phyloP scores from a whole-genome alignment of 2,329 filamentous ascomycete species.

The Colletotrichum viniferum region DNA sequence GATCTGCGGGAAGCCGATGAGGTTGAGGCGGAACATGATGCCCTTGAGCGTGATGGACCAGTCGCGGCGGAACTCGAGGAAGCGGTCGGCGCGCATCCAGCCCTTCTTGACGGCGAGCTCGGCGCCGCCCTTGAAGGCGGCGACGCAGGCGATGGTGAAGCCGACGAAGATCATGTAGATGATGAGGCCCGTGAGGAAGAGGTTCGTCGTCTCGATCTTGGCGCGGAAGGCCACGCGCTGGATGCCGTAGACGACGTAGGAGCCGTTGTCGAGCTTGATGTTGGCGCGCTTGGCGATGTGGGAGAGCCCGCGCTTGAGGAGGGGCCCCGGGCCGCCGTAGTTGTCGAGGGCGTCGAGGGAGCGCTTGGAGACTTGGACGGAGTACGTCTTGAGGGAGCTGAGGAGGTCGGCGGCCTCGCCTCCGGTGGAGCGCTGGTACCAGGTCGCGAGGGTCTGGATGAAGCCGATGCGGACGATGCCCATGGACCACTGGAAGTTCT shows the following conservation, averaged over 20 bases:
- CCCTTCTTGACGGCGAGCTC: conserved; percentile 77
- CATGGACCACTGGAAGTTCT: conserved; percentile 99
- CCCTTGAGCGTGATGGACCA: conserved; percentile 94
- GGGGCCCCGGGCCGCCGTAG: conserved; percentile 32
- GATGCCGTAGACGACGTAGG: conserved; percentile 76
- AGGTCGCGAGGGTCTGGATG: conserved; percentile 86
- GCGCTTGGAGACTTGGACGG: conserved; percentile 79
- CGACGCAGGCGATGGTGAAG: conserved; percentile 73
- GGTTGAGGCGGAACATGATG: conserved; percentile 86
- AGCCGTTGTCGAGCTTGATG: conserved; percentile 57
- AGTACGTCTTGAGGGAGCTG: conserved; percentile 73
- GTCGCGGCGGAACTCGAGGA: conserved; percentile 91
- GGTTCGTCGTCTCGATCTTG: conserved; percentile 85
- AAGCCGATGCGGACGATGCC: conserved; percentile 88
- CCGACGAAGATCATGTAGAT: conserved; percentile 89
- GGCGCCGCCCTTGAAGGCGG: conserved; percentile 79
- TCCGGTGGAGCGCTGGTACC: conserved; percentile 94
- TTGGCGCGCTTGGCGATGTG: conserved; percentile 57
- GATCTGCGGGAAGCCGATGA: conserved; percentile 93
- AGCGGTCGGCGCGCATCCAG: conserved; percentile 84
- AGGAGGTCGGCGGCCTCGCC: conserved; percentile 82
- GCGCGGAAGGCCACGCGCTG: conserved; percentile 88
- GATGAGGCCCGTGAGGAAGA: conserved; percentile 89
- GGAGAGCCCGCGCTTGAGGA: conserved; percentile 49
- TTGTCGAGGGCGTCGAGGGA: conserved; percentile 39